Percentiles rank a stretch among this genome's conserved stretches.
These are phyloP conservation scores for Morella rubra DNA, from an alignment of 306 rosid species.

Conservation along the genomic window DNA sequence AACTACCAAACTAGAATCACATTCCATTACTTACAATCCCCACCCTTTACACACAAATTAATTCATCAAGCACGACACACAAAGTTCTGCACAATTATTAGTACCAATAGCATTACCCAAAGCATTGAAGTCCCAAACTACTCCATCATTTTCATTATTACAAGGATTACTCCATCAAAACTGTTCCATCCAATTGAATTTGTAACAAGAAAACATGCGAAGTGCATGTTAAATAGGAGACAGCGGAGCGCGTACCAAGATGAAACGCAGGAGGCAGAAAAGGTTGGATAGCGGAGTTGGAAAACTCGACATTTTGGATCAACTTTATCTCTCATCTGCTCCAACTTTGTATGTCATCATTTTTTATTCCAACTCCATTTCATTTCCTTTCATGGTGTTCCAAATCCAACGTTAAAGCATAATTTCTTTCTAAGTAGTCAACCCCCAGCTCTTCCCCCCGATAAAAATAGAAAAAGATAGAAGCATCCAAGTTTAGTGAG, in stretches of 20 bases:
- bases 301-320: background rate
- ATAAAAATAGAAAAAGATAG: background rate
- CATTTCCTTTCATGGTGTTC: conserved; percentile 8
- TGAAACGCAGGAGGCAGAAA: background rate
- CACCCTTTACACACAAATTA: too few species aligned
- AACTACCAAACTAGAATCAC: too few species aligned
- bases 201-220: background rate
- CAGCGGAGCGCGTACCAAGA: background rate
- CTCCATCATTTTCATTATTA: too few species aligned
- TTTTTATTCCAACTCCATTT: background rate
- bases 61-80: too few species aligned
- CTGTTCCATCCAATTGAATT: background rate
- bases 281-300: background rate
- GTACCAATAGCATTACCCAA: too few species aligned
- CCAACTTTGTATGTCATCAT: conserved; percentile 30
- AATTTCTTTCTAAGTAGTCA: background rate
- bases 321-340: conserved; percentile 30
- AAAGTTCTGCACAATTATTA: too few species aligned
- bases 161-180: too few species aligned
- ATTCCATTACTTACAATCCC: too few species aligned
- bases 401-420: conserved; percentile 21
- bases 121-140: too few species aligned
- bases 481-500: conserved; percentile 10
- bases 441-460: background rate
- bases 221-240: background rate